phyloP scores from a whole-genome alignment of 2,329 filamentous ascomycete genomes.

The Bipolaris gigantea region DNA sequence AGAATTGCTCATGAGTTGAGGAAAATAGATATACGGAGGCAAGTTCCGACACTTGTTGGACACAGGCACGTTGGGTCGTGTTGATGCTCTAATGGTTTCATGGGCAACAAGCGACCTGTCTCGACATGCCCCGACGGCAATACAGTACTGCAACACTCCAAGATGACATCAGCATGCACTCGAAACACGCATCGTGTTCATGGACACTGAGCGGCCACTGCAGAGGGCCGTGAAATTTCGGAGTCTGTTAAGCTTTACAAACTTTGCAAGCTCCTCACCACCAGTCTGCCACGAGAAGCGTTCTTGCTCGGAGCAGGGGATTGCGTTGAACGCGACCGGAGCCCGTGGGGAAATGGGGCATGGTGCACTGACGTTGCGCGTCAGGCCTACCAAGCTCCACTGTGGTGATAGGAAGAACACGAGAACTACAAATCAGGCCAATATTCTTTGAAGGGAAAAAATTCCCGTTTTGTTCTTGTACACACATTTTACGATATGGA shows the following conservation, averaged over 20 bases:
- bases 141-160: not conserved
- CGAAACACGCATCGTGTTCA: not conserved
- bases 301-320: not conserved
- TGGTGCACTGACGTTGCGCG: not conserved
- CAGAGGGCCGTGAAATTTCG: not conserved
- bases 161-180: not conserved
- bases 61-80: not conserved
- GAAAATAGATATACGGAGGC: not conserved
- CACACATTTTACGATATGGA: conserved; percentile 20
- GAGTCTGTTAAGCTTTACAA: too few relatives aligned
- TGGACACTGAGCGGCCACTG: not conserved
- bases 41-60: not conserved
- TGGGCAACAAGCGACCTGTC: conserved; percentile 5
- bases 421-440: not conserved
- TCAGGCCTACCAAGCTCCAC: conserved; percentile 2
- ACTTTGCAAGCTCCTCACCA: not conserved
- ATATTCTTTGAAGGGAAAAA: too few relatives aligned
- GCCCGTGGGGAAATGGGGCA: conserved; percentile 1
- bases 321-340: conserved; percentile 1
- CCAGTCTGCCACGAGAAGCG: not conserved
- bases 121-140: conserved; percentile 1
- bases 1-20: not conserved
- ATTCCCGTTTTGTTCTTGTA: not conserved
- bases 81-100: conserved; percentile 14
- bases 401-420: not conserved